Percentiles rank a stretch among this genome's conserved stretches.
Evolutionary conservation across 108 stramenopile genomes (phyloP).

Genomic region (Licmophora abbreviata): DNA sequence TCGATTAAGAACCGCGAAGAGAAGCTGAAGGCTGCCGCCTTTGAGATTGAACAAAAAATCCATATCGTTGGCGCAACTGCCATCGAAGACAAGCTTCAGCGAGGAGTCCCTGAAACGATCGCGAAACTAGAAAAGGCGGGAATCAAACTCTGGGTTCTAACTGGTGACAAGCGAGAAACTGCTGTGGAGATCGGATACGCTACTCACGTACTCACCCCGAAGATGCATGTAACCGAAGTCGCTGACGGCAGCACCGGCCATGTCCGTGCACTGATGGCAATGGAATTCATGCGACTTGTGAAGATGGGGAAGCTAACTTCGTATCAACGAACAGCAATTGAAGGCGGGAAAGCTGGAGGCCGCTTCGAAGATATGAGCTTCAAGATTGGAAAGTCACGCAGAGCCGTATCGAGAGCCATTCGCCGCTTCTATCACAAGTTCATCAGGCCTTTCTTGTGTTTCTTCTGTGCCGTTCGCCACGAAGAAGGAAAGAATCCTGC

Average conservation of each 20-base stretch:
- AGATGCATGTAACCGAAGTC: constrained; percentile 91
- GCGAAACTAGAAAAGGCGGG: constrained; percentile 85
- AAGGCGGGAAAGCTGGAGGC: constrained; percentile 2
- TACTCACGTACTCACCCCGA: constrained; percentile 79
- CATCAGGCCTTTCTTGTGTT: not conserved
- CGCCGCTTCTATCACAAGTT: constrained; percentile 7
- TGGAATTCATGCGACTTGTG: constrained; percentile 80
- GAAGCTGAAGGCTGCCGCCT: constrained; percentile 64
- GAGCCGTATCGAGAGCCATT: constrained; percentile 3
- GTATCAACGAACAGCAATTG: constrained; percentile 36
- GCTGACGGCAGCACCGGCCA: constrained; percentile 44
- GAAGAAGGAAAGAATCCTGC: constrained; percentile 5
- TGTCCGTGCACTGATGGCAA: constrained; percentile 63
- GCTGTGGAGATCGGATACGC: constrained; percentile 97
- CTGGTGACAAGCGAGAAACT: constrained; percentile 97
- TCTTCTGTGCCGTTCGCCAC: not conserved
- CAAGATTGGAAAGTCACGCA: constrained; percentile 12
- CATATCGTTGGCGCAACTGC: constrained; percentile 92
- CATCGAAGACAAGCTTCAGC: constrained; percentile 96
- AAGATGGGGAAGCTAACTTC: constrained; percentile 69
- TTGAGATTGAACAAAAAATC: constrained; percentile 75
- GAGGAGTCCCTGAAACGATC: constrained; percentile 93
- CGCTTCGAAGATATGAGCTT: constrained; percentile 6
- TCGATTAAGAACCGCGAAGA: constrained; percentile 70
- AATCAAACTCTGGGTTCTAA: constrained; percentile 96